Base-by-base conservation (phyloP, 2,329 filamentous ascomycete species). In the Stemphylium lycopersici region DNA sequence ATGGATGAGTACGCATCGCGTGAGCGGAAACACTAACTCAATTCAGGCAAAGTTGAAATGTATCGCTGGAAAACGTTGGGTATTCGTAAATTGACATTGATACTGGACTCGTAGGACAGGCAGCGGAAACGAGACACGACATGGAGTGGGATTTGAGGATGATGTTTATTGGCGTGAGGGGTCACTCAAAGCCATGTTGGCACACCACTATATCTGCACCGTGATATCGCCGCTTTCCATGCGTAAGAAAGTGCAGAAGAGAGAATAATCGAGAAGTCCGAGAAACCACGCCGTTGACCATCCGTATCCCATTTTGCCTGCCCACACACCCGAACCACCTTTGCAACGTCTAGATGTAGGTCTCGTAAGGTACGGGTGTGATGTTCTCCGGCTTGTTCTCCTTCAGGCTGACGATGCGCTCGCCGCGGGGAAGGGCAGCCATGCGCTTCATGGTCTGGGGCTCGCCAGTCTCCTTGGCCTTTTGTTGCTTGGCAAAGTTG, bases 361-460 rank as follows among this genome's bases (percentile, higher is more conserved):
- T 99, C 87, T 98, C 95, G 88, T 98, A 99, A 76, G 95, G 82
- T 72, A 98, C 86, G 71, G 93, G 92, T 62, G 88, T 87, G 75
- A 98, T 87, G 72, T 90, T 97, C 88, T 97, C 91, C 65, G 93
- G 91, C 78, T 87, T 84, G 84, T 91, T 90, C 78, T 91, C 89
- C 82, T 87, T 87, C 73, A 88, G 82, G 74, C 86, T 89, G 78
- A 98, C 86, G 65, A 88, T 92, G 79, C 87, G 85, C 66, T 90
- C 88, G 67, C 89, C 88, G 70, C 95, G 87, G 79, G 95, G 95
- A 77, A 84, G 84, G 71, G 80, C 82, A 67, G 95, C 88, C 79
- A 89, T 88, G 80, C 95, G 87, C 92, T 99, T 99, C 79, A 99
- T 85, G 83, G 93, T 87, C 74, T 97, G 85, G 78, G 89, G 87